Evolutionary conservation across 2,329 filamentous ascomycete genomes (phyloP).

Genomic region (Alternaria tenuissima): DNA sequence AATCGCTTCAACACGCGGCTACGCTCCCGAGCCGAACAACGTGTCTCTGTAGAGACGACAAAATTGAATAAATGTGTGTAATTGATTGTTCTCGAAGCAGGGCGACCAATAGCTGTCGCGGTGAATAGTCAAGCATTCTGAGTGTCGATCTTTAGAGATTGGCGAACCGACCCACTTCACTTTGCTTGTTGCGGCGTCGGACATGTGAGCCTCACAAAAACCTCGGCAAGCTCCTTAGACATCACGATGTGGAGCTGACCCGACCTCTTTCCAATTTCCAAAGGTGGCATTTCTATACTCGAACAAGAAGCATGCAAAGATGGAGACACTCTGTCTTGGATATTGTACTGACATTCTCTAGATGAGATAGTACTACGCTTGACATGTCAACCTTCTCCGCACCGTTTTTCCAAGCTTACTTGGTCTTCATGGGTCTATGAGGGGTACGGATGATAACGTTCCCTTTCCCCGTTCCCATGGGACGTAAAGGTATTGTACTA

Average conservation of each 20-base stretch:
- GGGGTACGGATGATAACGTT: not conserved
- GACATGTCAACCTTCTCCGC: not conserved
- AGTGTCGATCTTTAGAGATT: not conserved
- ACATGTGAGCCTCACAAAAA: constrained; percentile 1
- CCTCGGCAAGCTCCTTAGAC: not conserved
- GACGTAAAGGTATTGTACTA: not conserved
- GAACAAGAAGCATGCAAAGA: not conserved
- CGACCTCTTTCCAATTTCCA: not conserved
- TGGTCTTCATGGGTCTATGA: not conserved
- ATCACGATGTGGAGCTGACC: not conserved
- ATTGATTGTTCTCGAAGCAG: not conserved
- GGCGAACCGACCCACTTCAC: not conserved
- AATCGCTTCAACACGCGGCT: not conserved
- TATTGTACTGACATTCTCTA: not conserved
- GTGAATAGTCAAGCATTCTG: not conserved
- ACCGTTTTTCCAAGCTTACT: not conserved
- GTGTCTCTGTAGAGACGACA: not conserved
- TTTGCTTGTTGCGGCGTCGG: not conserved
- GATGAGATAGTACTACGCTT: not conserved
- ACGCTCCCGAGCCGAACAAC: not conserved
- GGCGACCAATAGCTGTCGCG: not conserved
- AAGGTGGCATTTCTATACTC: not conserved
- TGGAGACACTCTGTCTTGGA: not conserved
- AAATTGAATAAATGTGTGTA: not conserved
- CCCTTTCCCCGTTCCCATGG: too few relatives aligned